These are phyloP conservation scores for Ophiocordyceps camponoti-floridani DNA, from an alignment of 2,329 filamentous ascomycete species.

Conservation along the genomic window DNA sequence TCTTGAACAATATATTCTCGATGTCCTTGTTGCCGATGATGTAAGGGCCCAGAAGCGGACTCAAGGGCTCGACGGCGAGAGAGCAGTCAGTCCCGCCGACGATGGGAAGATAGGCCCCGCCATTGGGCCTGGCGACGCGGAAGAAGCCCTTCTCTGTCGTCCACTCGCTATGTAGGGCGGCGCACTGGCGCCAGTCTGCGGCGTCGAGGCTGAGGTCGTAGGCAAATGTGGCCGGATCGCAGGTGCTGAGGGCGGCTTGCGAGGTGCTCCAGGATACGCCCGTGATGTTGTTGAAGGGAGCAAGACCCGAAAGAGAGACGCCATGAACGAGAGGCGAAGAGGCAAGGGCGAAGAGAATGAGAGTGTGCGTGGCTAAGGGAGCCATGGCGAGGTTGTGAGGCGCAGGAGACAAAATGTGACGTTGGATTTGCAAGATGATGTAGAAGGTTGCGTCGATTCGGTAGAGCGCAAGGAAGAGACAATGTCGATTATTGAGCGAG, in stretches of 20 bases:
- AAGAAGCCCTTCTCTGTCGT: slow-evolving; percentile 13
- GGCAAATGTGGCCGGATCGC: slow-evolving; percentile 9
- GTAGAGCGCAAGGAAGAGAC: no score
- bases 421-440: not conserved
- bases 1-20: slow-evolving; percentile 5
- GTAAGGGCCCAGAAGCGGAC: slow-evolving; percentile 5
- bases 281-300: slow-evolving; percentile 4
- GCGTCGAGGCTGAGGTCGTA: slow-evolving; percentile 6
- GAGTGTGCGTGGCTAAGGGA: not conserved
- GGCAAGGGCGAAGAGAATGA: not conserved
- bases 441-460: no score
- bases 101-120: slow-evolving; percentile 6
- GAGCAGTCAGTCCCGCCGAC: slow-evolving; percentile 10
- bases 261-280: slow-evolving; percentile 10
- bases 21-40: slow-evolving; percentile 9
- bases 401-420: no score
- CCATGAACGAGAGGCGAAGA: not conserved
- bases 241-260: slow-evolving; percentile 7
- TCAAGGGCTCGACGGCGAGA: slow-evolving; percentile 9
- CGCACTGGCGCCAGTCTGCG: slow-evolving; percentile 13
- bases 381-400: not conserved
- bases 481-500: no score
- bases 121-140: slow-evolving; percentile 5
- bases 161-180: slow-evolving; percentile 13
- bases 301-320: not conserved